phyloP scores from a whole-genome alignment of 805 yeast genomes.

The Metschnikowia cubensis region DNA sequence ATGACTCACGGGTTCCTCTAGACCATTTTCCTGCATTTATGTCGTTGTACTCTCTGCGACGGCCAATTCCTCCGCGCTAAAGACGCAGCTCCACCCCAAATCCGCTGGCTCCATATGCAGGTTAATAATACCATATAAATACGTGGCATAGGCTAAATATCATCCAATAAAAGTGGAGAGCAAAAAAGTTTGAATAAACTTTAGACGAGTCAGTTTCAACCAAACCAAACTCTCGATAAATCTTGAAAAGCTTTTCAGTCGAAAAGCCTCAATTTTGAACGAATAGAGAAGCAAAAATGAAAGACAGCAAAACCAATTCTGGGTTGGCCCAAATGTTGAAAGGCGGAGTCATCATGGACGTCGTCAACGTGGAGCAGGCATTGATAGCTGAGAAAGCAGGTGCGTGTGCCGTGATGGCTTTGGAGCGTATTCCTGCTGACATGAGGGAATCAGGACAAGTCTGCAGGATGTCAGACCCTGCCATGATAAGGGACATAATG shows the following conservation, averaged over 20 bases:
- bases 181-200: no score
- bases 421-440: constrained; percentile 81
- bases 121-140: neutral
- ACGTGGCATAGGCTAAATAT: neutral
- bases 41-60: no score
- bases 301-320: constrained; percentile 51
- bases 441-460: constrained; percentile 79
- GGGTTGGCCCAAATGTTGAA: constrained; percentile 86
- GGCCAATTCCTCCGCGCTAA: neutral
- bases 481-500: constrained; percentile 73
- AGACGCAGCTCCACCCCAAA: neutral
- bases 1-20: neutral
- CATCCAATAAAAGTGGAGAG: neutral
- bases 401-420: constrained; percentile 87
- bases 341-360: constrained; percentile 74
- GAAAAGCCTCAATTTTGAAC: no score
- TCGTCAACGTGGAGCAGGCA: constrained; percentile 78
- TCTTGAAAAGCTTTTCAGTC: no score
- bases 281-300: constrained; percentile 1
- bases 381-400: constrained; percentile 77
- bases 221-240: no score
- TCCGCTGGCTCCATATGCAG: neutral
- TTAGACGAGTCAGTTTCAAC: no score
- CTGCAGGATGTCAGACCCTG: constrained; percentile 82
- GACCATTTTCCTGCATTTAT: neutral